Conservation (phyloP, 768 basidiomycete genomes). For the Polyporus arcularius region DNA sequence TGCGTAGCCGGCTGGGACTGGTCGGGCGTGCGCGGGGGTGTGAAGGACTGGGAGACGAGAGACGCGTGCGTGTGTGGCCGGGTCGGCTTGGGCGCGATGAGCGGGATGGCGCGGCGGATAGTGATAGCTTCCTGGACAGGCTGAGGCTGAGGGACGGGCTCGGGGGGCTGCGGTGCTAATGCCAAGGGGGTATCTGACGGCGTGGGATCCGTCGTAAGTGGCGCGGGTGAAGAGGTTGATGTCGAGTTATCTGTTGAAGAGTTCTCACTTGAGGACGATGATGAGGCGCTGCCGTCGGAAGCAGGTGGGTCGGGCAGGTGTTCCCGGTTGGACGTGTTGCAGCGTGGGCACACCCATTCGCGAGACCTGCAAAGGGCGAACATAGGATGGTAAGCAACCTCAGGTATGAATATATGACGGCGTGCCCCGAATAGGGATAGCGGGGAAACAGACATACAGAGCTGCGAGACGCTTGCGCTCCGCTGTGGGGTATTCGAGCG, state of each 20-base stretch:
- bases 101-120: slow-evolving; percentile 17
- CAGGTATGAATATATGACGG: neutral
- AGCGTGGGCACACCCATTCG: slow-evolving; percentile 78
- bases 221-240: neutral
- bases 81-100: slow-evolving; percentile 26
- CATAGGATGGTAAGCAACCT: neutral
- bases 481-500: slow-evolving; percentile 71
- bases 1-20: slow-evolving; percentile 1
- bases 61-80: slow-evolving; percentile 25
- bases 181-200: slow-evolving; percentile 2
- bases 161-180: too few relatives aligned
- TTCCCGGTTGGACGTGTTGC: slow-evolving; percentile 64
- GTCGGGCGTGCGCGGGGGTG: slow-evolving; percentile 15
- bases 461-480: slow-evolving; percentile 80
- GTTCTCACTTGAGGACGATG: neutral
- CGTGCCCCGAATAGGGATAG: slow-evolving; percentile 2
- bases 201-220: neutral
- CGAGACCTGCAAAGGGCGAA: slow-evolving; percentile 60
- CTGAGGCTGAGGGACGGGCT: neutral
- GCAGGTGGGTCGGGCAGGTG: slow-evolving; percentile 67
- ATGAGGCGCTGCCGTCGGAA: slow-evolving; percentile 1
- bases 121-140: neutral
- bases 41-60: slow-evolving; percentile 17
- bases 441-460: slow-evolving; percentile 50
- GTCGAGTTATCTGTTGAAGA: slow-evolving; percentile 4